phyloP scores from a whole-genome alignment of 75 land plant genomes.

The Cupressus sempervirens region DNA sequence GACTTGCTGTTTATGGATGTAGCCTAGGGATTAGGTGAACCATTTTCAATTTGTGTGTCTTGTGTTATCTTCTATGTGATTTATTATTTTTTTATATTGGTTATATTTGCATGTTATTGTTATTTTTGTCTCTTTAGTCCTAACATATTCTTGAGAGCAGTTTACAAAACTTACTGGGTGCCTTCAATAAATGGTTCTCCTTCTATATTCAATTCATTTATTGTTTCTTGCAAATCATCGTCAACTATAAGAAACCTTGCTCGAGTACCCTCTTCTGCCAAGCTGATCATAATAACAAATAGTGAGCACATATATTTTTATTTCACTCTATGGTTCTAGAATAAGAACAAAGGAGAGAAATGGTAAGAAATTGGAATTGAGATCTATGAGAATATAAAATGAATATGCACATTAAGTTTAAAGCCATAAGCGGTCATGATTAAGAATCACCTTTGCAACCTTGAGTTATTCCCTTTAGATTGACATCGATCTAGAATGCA shows the following conservation, averaged over 20 bases:
- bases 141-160: too few species aligned
- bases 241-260: constrained; percentile 61
- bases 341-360: not conserved
- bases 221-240: constrained; percentile 71
- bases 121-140: too few species aligned
- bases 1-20: too few species aligned
- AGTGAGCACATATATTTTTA: not conserved
- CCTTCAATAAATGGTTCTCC: constrained; percentile 51
- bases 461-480: constrained; percentile 53
- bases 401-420: not conserved
- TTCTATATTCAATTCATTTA: constrained; percentile 39
- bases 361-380: constrained; percentile 5
- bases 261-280: constrained; percentile 57
- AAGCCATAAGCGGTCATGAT: not conserved
- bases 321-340: not conserved
- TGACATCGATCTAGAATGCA: constrained; percentile 65
- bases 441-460: constrained; percentile 48
- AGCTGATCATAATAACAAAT: constrained; percentile 22
- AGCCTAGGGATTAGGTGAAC: too few species aligned
- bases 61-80: too few species aligned
- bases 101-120: too few species aligned
- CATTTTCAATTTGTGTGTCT: too few species aligned
- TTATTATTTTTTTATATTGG: too few species aligned
- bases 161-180: not conserved
- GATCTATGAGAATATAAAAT: not conserved